Evolutionary conservation across 108 stramenopile genomes (phyloP).

Genomic region (Stephanodiscus triporus): DNA sequence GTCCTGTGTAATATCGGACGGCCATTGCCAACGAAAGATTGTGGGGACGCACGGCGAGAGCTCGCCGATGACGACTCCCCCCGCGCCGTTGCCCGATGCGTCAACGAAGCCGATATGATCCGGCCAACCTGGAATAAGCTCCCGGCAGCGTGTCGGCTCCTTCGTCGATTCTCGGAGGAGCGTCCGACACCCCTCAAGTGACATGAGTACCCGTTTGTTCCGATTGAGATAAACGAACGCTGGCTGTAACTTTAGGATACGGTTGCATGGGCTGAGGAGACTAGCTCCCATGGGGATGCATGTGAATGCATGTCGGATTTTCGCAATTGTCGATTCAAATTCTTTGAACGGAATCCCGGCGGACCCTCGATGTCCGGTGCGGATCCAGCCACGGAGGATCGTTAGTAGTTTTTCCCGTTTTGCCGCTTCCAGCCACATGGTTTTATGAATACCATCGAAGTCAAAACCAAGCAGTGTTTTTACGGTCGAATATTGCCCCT

Average conservation of each 20-base stretch:
- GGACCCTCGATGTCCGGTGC: neutral
- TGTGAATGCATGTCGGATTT: slow-evolving; percentile 17
- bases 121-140: neutral
- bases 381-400: slow-evolving; percentile 1
- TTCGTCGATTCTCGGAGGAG: neutral
- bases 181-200: neutral
- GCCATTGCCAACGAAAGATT: neutral
- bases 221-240: neutral
- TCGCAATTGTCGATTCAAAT: slow-evolving; percentile 1
- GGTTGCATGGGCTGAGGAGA: neutral
- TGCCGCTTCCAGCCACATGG: slow-evolving; percentile 11
- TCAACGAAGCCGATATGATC: neutral
- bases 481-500: neutral
- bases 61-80: neutral
- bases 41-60: too few species aligned
- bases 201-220: neutral
- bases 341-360: slow-evolving; percentile 9
- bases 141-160: neutral
- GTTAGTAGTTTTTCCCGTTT: neutral
- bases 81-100: neutral
- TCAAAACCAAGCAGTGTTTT: slow-evolving; percentile 35
- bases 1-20: neutral
- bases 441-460: slow-evolving; percentile 25
- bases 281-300: slow-evolving; percentile 12
- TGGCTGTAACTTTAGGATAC: neutral